Conservation (phyloP, 768 basidiomycete species). For the Serendipita sp. region DNA sequence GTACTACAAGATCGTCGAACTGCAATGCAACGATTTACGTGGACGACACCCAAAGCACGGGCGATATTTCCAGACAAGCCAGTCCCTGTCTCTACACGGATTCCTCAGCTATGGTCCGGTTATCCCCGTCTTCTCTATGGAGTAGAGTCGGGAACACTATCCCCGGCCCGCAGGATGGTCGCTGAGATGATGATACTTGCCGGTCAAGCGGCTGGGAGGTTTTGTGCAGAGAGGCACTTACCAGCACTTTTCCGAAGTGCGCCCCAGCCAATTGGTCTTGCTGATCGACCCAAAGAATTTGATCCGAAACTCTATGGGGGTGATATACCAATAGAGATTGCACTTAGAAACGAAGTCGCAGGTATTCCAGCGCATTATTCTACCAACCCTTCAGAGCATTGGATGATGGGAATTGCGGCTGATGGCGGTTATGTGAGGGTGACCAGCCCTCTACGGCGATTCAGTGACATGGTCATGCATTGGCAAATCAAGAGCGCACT, state of each 20-base stretch:
- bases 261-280: constrained; percentile 17
- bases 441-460: constrained; percentile 82
- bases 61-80: constrained; percentile 21
- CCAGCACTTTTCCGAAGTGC: constrained; percentile 47
- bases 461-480: constrained; percentile 62
- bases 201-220: constrained; percentile 56
- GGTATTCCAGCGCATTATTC: constrained; percentile 27
- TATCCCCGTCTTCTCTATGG: constrained; percentile 37
- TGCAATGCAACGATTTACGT: constrained; percentile 11
- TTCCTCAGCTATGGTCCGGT: constrained; percentile 22
- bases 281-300: neutral
- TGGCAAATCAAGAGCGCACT: constrained; percentile 87
- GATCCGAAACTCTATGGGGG: constrained; percentile 11
- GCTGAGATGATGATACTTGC: constrained; percentile 74
- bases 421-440: constrained; percentile 60
- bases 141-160: constrained; percentile 26
- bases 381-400: constrained; percentile 46
- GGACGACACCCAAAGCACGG: constrained; percentile 15
- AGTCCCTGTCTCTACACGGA: constrained; percentile 9
- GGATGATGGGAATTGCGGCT: constrained; percentile 41
- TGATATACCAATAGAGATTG: neutral
- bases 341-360: neutral
- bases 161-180: constrained; percentile 37
- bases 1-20: neutral
- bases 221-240: constrained; percentile 41